A percentile compares a stretch with the other conserved stretches of the same genome.
phyloP scores from a whole-genome alignment of 2,329 filamentous ascomycete genomes.

The Claviceps capensis region DNA sequence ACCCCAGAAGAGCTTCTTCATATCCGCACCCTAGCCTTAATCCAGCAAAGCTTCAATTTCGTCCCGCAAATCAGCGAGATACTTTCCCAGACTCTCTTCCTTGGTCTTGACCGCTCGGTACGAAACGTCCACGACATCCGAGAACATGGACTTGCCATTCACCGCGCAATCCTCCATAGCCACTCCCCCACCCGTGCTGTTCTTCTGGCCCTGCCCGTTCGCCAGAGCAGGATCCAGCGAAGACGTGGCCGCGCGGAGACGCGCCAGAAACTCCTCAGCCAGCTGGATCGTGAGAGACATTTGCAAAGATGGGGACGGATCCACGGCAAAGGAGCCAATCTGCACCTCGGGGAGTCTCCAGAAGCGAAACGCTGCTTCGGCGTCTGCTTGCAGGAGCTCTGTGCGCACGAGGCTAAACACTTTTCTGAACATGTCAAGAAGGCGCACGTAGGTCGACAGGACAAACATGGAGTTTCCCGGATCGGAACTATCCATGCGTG shows the following conservation, averaged over 20 bases:
- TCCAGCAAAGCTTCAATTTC: slow-evolving; percentile 21
- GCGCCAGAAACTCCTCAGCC: slow-evolving; percentile 26
- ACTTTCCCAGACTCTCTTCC: slow-evolving; percentile 20
- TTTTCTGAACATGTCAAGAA: slow-evolving; percentile 27
- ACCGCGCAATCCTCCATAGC: slow-evolving; percentile 4
- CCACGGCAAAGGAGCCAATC: slow-evolving; percentile 26
- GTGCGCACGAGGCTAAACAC: slow-evolving; percentile 23
- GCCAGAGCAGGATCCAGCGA: slow-evolving; percentile 13
- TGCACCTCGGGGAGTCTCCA: slow-evolving; percentile 28
- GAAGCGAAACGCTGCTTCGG: slow-evolving; percentile 17
- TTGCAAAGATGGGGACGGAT: slow-evolving; percentile 25
- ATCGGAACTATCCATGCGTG: slow-evolving; percentile 17
- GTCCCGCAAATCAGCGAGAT: slow-evolving; percentile 19
- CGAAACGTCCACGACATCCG: slow-evolving; percentile 18
- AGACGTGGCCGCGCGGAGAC: slow-evolving; percentile 20
- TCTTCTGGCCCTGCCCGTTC: slow-evolving; percentile 5
- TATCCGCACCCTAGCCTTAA: not conserved
- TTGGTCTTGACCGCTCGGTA: slow-evolving; percentile 18
- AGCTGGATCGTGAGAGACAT: slow-evolving; percentile 29
- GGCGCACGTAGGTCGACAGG: slow-evolving; percentile 24
- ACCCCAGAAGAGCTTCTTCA: no score
- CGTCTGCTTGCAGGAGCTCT: slow-evolving; percentile 17
- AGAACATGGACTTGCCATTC: slow-evolving; percentile 17
- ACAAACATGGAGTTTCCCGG: slow-evolving; percentile 25
- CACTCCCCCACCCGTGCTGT: not conserved